Evolutionary conservation across 139 green algal genomes (phyloP).

Genomic region (Chlamydomonas sphaeroides): DNA sequence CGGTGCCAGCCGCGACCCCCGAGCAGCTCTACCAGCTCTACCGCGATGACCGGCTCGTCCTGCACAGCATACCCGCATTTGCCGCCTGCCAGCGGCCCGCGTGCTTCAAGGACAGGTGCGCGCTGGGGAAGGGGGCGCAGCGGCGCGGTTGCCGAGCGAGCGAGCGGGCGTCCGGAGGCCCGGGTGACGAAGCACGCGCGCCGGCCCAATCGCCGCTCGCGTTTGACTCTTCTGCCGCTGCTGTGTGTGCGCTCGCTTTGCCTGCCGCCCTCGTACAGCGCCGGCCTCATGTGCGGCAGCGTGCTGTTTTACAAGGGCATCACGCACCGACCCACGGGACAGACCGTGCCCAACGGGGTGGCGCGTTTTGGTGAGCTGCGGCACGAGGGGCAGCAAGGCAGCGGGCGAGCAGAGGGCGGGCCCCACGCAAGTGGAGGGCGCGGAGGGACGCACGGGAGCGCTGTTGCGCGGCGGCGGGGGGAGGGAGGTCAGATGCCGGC

Average conservation of each 20-base stretch:
- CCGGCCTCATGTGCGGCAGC: slow-evolving; percentile 13
- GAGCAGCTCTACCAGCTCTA: slow-evolving; percentile 6
- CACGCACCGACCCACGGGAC: slow-evolving; percentile 2
- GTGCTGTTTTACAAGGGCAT: slow-evolving; percentile 16
- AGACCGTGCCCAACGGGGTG: not conserved
- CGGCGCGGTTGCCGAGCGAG: too few relatives aligned
- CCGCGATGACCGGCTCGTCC: not conserved
- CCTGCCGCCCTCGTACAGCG: not conserved
- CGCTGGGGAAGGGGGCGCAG: too few relatives aligned
- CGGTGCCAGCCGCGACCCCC: not conserved
- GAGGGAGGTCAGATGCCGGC: too few relatives aligned
- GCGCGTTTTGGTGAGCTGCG: slow-evolving; percentile 35
- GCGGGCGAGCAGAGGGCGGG: too few relatives aligned
- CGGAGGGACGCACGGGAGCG: too few relatives aligned
- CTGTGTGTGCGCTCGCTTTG: not conserved
- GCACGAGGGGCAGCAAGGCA: too few relatives aligned
- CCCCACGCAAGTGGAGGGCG: too few relatives aligned
- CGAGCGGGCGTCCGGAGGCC: too few relatives aligned
- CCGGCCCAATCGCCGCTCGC: too few relatives aligned
- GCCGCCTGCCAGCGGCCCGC: not conserved
- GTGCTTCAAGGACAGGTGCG: slow-evolving; percentile 27
- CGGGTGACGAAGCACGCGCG: too few relatives aligned
- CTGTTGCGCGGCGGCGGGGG: too few relatives aligned
- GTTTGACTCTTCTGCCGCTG: too few relatives aligned
- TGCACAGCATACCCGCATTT: slow-evolving; percentile 16